Base-by-base conservation (phyloP, 257 asterid species). In the Przewalskia tangutica region DNA sequence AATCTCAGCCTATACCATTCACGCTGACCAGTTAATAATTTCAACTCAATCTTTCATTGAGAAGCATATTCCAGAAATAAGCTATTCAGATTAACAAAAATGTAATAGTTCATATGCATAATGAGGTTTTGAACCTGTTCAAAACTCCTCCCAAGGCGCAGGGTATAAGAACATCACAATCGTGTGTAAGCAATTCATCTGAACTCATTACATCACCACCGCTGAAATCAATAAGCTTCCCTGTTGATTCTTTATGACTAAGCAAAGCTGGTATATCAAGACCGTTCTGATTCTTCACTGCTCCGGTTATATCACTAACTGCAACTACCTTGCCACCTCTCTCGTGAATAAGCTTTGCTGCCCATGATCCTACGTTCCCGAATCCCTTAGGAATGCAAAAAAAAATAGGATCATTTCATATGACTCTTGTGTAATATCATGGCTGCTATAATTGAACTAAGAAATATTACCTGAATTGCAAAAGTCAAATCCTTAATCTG, bases 311-410 rank as follows among this genome's bases (percentile, higher is more conserved):
- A 85, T 95, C 98, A 60, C 98, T 93, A 82, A 93, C 97, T 3
- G 98, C 98, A 56, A 95, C 91, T 7, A 95, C 87, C 89, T 90
- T 93, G 17, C 98, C 98, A 34, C 98, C 98, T 77, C 58, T 88
- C 88, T 95, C 97, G 13, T 95, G 98, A 77, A 95, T 85, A 44
- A 95, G 92, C 87, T 51, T 86, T 32, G 98, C 95, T 3, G 94
- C 98, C 98, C 98, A 95, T 1, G 98, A 88, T 77, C 98, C 98
- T 34, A 95, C 98, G 68, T 93, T 95, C 59, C 98, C 98, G 46
- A 95, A 95, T 18, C 98, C 98, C 98, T 95, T 68, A 36, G 32
- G 6, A 58, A 85, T 53, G 11, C 77, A 78, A 16, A 53, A 56
- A 12, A 53, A n/a, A 7, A 4, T 27, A 27, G 40, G 14, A 50